These are phyloP conservation scores for Leccinum subrobustum DNA, from an alignment of 1,284 basidiomycete genomes.

Conservation along the genomic window DNA sequence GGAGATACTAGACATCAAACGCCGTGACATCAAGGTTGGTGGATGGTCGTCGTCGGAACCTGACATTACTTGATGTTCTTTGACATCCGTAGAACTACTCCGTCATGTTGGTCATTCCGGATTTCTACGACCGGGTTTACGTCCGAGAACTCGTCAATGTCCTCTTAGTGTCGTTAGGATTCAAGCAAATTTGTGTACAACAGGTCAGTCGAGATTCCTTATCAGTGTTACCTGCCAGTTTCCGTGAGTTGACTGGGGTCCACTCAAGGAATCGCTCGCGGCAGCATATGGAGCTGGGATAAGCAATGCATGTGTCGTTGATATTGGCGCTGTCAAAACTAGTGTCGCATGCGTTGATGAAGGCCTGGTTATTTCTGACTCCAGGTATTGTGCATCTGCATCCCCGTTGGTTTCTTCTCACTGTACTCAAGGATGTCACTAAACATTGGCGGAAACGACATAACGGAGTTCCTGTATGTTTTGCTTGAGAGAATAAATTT, in stretches of 20 bases:
- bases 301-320: conserved; percentile 92
- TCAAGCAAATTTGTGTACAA: conserved; percentile 88
- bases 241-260: not conserved
- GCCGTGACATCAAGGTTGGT: conserved; percentile 60
- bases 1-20: conserved; percentile 61
- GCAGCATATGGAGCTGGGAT: conserved; percentile 96
- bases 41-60: not conserved
- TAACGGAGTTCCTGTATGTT: conserved; percentile 86
- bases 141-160: conserved; percentile 79
- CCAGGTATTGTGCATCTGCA: conserved; percentile 55
- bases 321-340: conserved; percentile 86
- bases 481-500: conserved; percentile 83
- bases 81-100: conserved; percentile 62
- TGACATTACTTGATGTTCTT: conserved; percentile 1
- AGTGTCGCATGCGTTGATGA: conserved; percentile 96
- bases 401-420: conserved; percentile 5
- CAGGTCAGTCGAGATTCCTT: conserved; percentile 53
- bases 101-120: conserved; percentile 89
- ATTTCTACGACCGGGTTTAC: conserved; percentile 86
- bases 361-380: conserved; percentile 86
- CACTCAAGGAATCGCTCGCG: conserved; percentile 81
- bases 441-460: conserved; percentile 90
- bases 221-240: not conserved
- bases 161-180: conserved; percentile 81
- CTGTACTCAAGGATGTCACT: conserved; percentile 67